These are phyloP conservation scores for Cytospora mali DNA, from an alignment of 2,329 filamentous ascomycete genomes.

Conservation along the genomic window DNA sequence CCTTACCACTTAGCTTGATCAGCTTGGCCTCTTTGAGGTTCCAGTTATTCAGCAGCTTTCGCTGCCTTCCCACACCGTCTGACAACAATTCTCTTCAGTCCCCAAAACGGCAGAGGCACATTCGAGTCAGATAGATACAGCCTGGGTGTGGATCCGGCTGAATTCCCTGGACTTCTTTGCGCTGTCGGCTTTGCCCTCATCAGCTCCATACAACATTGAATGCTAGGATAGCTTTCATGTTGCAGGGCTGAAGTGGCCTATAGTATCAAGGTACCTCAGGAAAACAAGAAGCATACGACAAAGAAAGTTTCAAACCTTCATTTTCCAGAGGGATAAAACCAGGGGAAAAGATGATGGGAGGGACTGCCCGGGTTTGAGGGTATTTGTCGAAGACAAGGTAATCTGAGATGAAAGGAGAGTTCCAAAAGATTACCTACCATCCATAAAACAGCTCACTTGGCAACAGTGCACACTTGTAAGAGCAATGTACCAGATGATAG, in stretches of 20 bases:
- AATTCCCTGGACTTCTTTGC: not conserved
- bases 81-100: not conserved
- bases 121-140: not conserved
- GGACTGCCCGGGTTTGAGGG: not conserved
- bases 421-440: too few relatives aligned
- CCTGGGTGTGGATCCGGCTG: not conserved
- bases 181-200: not conserved
- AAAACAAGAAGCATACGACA: not conserved
- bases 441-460: too few relatives aligned
- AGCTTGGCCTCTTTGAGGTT: not conserved
- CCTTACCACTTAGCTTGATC: not conserved
- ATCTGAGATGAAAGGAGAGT: too few relatives aligned
- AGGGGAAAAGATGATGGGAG: too few relatives aligned
- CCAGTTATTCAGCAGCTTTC: not conserved
- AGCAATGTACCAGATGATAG: too few relatives aligned
- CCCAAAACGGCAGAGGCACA: not conserved
- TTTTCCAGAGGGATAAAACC: not conserved
- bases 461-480: too few relatives aligned
- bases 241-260: not conserved
- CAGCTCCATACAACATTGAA: not conserved
- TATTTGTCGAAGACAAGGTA: too few relatives aligned
- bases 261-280: not conserved
- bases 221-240: not conserved
- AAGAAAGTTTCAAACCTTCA: not conserved
- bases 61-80: not conserved